Percentiles rank a stretch among this genome's conserved stretches.
These are phyloP conservation scores for Hyparrhenia diplandra DNA, from an alignment of 176 grass and related monocot species.

Conservation along the genomic window DNA sequence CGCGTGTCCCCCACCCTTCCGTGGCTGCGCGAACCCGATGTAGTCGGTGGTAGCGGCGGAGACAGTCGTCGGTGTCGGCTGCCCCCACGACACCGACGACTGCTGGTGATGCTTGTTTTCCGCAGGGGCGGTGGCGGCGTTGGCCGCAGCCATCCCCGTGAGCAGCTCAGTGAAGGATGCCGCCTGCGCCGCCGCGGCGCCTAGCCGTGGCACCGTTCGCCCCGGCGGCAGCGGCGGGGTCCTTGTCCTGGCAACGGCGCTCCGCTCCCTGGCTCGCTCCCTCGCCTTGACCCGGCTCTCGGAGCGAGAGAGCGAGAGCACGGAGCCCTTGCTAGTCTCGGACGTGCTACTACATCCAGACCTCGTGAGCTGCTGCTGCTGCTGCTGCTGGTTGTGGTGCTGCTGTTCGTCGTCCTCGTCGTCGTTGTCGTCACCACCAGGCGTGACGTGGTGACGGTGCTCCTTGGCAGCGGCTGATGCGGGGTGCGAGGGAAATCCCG, in stretches of 20 bases:
- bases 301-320: slow-evolving; percentile 70
- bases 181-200: slow-evolving; percentile 14
- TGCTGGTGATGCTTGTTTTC: slow-evolving; percentile 30
- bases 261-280: slow-evolving; percentile 64
- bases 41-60: slow-evolving; percentile 52
- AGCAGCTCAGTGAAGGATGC: slow-evolving; percentile 80
- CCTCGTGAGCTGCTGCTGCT: slow-evolving; percentile 38
- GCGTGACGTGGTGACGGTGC: no score
- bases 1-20: slow-evolving; percentile 22
- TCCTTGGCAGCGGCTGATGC: neutral
- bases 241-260: slow-evolving; percentile 31
- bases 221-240: neutral
- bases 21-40: slow-evolving; percentile 45
- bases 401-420: neutral
- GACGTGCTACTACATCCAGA: slow-evolving; percentile 84
- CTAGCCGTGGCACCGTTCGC: no score
- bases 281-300: slow-evolving; percentile 78
- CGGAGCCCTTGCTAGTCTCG: slow-evolving; percentile 87
- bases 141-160: slow-evolving; percentile 49
- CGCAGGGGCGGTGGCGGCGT: neutral
- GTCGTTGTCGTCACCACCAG: neutral
- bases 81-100: slow-evolving; percentile 3
- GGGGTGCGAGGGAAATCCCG: slow-evolving; percentile 29
- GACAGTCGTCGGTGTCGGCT: slow-evolving; percentile 29
- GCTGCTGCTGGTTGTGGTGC: neutral